Evolutionary conservation across 768 basidiomycete species (phyloP).

Genomic region (Agaricus blazei): DNA sequence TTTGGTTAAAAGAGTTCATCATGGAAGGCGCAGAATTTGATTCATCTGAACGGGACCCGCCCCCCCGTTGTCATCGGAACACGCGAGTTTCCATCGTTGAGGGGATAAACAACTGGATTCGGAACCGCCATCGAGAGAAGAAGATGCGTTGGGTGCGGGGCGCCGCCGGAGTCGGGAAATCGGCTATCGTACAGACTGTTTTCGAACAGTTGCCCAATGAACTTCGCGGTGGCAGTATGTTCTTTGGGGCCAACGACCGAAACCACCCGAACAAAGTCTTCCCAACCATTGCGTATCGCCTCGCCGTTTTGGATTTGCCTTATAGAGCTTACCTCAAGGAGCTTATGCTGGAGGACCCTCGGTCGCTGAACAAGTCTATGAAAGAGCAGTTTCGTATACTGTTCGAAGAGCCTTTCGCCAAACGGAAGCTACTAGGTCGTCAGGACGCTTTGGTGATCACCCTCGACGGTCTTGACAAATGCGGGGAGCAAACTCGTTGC

Average conservation of each 20-base stretch:
- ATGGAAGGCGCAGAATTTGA: too few species aligned
- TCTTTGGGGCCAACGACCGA: constrained; percentile 1
- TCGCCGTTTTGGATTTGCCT: neutral
- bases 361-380: too few species aligned
- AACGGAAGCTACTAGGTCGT: too few species aligned
- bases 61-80: neutral
- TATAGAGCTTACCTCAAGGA: neutral
- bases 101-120: neutral
- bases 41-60: neutral
- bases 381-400: too few species aligned
- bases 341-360: neutral
- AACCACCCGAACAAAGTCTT: neutral
- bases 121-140: neutral
- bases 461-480: too few species aligned
- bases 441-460: too few species aligned
- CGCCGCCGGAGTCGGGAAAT: constrained; percentile 8
- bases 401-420: too few species aligned
- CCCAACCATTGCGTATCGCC: constrained; percentile 8
- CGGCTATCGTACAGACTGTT: constrained; percentile 6
- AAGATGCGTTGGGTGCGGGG: constrained; percentile 7
- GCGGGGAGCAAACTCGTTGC: too few species aligned
- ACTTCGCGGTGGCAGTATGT: neutral
- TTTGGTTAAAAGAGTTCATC: too few species aligned
- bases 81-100: neutral
- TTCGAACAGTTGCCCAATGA: neutral